Evolutionary conservation across 2,329 filamentous ascomycete genomes (phyloP).

Genomic region (Cytospora chrysosperma): DNA sequence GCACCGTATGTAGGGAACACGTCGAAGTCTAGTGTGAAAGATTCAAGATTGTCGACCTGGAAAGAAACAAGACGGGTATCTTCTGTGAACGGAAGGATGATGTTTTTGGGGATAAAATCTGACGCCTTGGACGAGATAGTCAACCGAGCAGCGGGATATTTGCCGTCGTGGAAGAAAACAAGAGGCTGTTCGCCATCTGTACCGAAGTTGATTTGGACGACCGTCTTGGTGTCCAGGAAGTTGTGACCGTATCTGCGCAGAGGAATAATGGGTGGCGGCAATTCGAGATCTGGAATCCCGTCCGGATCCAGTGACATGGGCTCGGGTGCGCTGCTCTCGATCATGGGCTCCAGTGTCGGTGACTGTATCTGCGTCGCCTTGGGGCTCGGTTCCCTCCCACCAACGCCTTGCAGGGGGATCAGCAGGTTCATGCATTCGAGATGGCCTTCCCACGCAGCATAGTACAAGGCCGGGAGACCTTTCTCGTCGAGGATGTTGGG

Average conservation of each 20-base stretch:
- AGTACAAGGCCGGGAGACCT: conserved; percentile 91
- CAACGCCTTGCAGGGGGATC: conserved; percentile 36
- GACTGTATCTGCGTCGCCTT: conserved; percentile 40
- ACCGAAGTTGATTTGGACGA: conserved; percentile 89
- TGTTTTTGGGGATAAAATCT: conserved; percentile 93
- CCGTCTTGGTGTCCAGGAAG: conserved; percentile 96
- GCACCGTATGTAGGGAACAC: conserved; percentile 97
- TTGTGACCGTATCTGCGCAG: conserved; percentile 95
- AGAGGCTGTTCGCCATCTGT: conserved; percentile 72
- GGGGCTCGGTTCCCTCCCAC: conserved; percentile 36
- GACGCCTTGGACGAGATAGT: conserved; percentile 97
- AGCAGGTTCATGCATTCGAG: conserved; percentile 91
- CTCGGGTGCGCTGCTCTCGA: conserved; percentile 50
- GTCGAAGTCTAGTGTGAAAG: conserved; percentile 94
- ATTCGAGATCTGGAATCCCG: conserved; percentile 85
- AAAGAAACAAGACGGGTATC: conserved; percentile 92
- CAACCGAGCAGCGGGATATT: conserved; percentile 90
- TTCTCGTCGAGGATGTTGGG: conserved; percentile 87
- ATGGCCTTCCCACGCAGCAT: conserved; percentile 97
- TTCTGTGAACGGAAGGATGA: conserved; percentile 93
- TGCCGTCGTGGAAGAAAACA: conserved; percentile 94
- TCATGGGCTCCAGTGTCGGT: conserved; percentile 40
- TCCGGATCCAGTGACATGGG: conserved; percentile 75
- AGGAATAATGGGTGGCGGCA: conserved; percentile 95
- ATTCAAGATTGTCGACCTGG: conserved; percentile 89